Evolutionary conservation across 2,329 filamentous ascomycete species (phyloP).

Genomic region (Decorospora gaudefroyi): DNA sequence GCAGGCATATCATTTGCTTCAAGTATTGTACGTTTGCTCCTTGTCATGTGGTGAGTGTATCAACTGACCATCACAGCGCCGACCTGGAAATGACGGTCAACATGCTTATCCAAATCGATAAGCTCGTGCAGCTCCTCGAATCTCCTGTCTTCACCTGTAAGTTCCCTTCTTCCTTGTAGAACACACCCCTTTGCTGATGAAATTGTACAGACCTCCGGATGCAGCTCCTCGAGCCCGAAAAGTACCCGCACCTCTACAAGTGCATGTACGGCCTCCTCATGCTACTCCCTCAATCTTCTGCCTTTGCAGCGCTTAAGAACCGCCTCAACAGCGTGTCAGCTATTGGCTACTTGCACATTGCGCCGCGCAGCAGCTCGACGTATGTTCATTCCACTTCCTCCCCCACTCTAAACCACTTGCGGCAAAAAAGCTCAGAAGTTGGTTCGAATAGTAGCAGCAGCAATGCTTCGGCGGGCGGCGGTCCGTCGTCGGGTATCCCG

Average conservation of each 20-base stretch:
- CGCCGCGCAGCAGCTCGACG: constrained; percentile 69
- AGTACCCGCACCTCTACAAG: constrained; percentile 93
- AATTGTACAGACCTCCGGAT: constrained; percentile 75
- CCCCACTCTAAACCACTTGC: constrained; percentile 47
- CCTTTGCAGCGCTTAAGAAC: constrained; percentile 95
- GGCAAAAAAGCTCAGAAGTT: constrained; percentile 50
- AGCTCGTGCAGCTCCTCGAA: constrained; percentile 93
- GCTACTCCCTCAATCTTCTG: constrained; percentile 96
- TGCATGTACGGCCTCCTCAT: constrained; percentile 96
- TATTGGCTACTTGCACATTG: constrained; percentile 90
- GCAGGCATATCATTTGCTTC: constrained; percentile 92
- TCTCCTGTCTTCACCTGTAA: constrained; percentile 96
- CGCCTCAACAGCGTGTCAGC: constrained; percentile 95
- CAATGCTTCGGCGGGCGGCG: constrained; percentile 32
- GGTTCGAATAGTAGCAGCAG: constrained; percentile 37
- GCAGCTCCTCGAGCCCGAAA: constrained; percentile 92
- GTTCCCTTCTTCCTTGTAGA: constrained; percentile 32
- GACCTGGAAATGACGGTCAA: constrained; percentile 99
- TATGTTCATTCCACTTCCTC: constrained; percentile 58
- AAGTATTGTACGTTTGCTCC: constrained; percentile 75
- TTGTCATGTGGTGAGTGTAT: not conserved
- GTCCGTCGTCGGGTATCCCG: constrained; percentile 32
- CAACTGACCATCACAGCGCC: constrained; percentile 62
- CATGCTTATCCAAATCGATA: constrained; percentile 98
- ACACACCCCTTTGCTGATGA: constrained; percentile 19